Evolutionary conservation across 208 protist genomes (phyloP), one percentile per base, ranked within the genome.

Genomic region (Acanthamoeba sp.): DNA sequence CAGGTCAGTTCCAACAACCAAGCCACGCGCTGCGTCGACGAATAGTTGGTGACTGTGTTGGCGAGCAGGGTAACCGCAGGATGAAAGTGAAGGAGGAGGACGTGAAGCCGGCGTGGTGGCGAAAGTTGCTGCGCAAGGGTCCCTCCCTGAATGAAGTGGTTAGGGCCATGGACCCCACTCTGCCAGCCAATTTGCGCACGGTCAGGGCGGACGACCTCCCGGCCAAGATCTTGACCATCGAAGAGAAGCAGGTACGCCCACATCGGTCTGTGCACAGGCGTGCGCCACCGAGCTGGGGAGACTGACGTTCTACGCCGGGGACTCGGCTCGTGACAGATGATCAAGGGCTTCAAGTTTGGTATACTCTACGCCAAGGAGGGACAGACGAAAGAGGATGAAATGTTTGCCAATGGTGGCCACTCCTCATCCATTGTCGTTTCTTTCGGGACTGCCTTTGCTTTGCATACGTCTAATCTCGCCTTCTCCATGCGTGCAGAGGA

Each of bases 341-440:
- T 88, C 10, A 73, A 55, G 29, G 78, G 78, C 5, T 94, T 94
- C 71, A 94, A 94, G 59, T 94, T 94, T 94, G 91, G 91, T 4
- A 90, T 94, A 2, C 36, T 94, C 7, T 90, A 90, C n/a, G 42
- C 48, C 27, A 82, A 88, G 40, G 80, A 95, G 27, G 76, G 89
- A 52, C 69, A 89, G 45, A 90, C 84, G 14, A 90, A 95, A 80
- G 78, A 94, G n/a, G 76, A 94, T 20, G 91, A 94, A 9, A 94
- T 94, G 91, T 94, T 94, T 89, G 80, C 71, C 22, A 94, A 94
- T 36, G 78, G 91, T 94, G 18, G 7, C 5, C 7, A 10, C 48
- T 16, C 48, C 6, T 55, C 48, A 6, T 20, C 48, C 12, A 38
- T 9, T 45, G n/a, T 55, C 24, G 14, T n/a, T 55, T 55, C 40